Evolutionary conservation across 2,329 filamentous ascomycete genomes (phyloP).

Genomic region (Ascochyta viciae-villosae): DNA sequence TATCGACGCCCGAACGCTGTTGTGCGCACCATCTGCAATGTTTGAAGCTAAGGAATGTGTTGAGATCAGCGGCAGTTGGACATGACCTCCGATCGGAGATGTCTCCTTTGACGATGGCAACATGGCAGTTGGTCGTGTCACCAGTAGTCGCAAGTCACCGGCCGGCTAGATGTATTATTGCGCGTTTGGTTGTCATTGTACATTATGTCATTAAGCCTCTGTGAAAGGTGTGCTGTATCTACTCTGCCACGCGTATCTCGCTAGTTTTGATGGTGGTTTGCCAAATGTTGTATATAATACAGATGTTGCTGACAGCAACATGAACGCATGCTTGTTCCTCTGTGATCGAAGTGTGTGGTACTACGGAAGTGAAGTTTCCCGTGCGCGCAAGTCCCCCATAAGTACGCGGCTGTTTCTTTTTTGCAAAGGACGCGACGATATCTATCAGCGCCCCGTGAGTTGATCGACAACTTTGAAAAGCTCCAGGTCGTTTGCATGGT

Average conservation of each 20-base stretch:
- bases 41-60: background rate
- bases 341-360: background rate
- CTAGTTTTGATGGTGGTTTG: background rate
- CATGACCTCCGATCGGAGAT: background rate
- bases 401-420: background rate
- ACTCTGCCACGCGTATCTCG: background rate
- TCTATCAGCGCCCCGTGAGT: constrained; percentile 25
- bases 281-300: constrained; percentile 3
- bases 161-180: too few species aligned
- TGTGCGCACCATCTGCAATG: background rate
- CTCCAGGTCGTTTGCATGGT: constrained; percentile 43
- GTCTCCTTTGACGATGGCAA: background rate
- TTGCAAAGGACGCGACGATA: background rate
- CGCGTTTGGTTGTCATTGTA: background rate
- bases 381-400: background rate
- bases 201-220: constrained; percentile 7
- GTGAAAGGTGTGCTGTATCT: background rate
- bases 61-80: constrained; percentile 8
- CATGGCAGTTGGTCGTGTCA: too few species aligned
- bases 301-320: background rate
- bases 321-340: background rate
- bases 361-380: background rate
- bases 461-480: constrained; percentile 39
- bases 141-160: background rate
- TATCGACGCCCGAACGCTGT: background rate